Conservation (phyloP, 176 grass and related monocot genomes). For the Lolium multiflorum region DNA sequence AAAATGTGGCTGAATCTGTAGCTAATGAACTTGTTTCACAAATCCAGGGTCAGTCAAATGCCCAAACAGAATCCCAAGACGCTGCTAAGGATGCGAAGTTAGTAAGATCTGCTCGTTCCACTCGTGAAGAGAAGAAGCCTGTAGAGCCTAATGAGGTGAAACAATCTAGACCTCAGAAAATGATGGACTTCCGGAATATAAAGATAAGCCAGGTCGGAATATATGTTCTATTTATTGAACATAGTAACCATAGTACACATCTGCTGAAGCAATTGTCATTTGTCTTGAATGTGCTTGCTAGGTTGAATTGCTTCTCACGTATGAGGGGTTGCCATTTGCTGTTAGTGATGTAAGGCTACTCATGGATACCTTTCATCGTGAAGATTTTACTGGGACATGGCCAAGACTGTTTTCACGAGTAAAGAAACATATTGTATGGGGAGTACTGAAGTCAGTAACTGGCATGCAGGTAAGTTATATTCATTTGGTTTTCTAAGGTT, state of each 20-base stretch:
- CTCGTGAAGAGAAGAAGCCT: slow-evolving; percentile 80
- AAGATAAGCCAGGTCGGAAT: slow-evolving; percentile 92
- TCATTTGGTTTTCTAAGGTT: slow-evolving; percentile 27
- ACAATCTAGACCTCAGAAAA: slow-evolving; percentile 74
- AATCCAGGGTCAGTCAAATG: slow-evolving; percentile 60
- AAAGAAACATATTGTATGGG: slow-evolving; percentile 97
- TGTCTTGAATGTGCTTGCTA: slow-evolving; percentile 54
- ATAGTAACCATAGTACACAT: slow-evolving; percentile 28
- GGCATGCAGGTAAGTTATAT: slow-evolving; percentile 88
- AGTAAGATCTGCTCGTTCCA: slow-evolving; percentile 50
- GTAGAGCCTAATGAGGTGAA: slow-evolving; percentile 76
- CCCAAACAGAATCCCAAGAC: slow-evolving; percentile 60
- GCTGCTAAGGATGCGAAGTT: slow-evolving; percentile 63
- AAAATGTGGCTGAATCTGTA: slow-evolving; percentile 92
- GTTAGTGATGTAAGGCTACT: slow-evolving; percentile 89
- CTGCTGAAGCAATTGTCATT: slow-evolving; percentile 36
- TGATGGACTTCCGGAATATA: slow-evolving; percentile 91
- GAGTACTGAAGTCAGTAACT: slow-evolving; percentile 92
- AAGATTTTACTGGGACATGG: slow-evolving; percentile 97
- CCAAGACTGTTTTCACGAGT: slow-evolving; percentile 86
- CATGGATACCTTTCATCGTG: slow-evolving; percentile 97
- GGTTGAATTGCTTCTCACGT: slow-evolving; percentile 97
- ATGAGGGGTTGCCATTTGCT: slow-evolving; percentile 85
- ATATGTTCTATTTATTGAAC: slow-evolving; percentile 37
- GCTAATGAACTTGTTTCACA: slow-evolving; percentile 90